Evolutionary conservation across 2,329 filamentous ascomycete genomes (phyloP), one percentile per base, ranked within the genome.

Genomic region (Ceratocystis diversiconidia): DNA sequence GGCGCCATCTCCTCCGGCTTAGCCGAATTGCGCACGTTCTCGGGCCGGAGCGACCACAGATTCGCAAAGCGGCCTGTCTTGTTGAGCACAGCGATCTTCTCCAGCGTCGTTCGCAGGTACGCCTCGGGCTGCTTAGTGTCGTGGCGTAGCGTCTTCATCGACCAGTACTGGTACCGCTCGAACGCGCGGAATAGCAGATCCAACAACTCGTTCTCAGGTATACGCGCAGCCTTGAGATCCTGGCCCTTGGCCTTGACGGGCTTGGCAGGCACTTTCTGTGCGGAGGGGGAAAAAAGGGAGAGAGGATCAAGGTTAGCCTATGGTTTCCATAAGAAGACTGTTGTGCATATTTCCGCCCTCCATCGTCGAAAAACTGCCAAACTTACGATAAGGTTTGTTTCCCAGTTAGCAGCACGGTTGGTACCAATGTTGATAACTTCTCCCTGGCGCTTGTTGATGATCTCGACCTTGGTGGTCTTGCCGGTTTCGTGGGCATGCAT

Each of bases 151-250:
- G 88, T 84, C 72, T 90, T 92, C 80, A 97, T 89, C n/a, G 88
- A 86, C 92, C 92, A 99, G 76, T 94, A 97, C 71, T 87, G 85
- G 79, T 88, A 95, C 71, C 88, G 79, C 66, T 86, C 84, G 84
- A 96, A 99, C 73, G 86, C 88, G 61, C 82, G 78, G 78, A 92
- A 91, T 68, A 99, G 85, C 69, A 84, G 82, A 76, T 96, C 92
- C 76, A 95, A 78, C 69, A 99, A 85, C 72, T 94, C 88, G 79
- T 90, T 87, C 75, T 92, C 86, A 57, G 90, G 86, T 76, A 97
- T 92, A 76, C 94, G 92, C 43, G 90, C 88, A 32, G 89, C 87
- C 79, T 97, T 96, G 76, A 90, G 86, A 71, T 89, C 86, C 73
- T 82, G 78, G 76, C 83, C 85, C 75, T 86, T 80, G 68, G 80